Base-by-base conservation (phyloP, 2,329 filamentous ascomycete species). In the Amauroascus verrucosus region DNA sequence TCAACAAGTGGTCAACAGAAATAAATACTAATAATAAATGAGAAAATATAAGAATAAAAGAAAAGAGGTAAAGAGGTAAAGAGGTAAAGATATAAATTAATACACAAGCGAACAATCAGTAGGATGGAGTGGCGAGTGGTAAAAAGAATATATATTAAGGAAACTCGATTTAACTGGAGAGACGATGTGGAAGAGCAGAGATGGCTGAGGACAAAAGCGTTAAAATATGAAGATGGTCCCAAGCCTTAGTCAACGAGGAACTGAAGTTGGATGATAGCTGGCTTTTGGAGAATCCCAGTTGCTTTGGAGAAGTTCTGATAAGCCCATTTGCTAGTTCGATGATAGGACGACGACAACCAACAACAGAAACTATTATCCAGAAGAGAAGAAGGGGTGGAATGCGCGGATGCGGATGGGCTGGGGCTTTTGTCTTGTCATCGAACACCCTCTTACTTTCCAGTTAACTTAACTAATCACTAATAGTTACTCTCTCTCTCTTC, bases 241-340 rank as follows among this genome's bases (percentile, higher is more conserved):
- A n/a, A n/a, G n/a, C n/a, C n/a, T n/a, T n/a, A n/a, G n/a, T n/a
- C n/a, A n/a, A n/a, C n/a, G n/a, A n/a, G n/a, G n/a, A n/a, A n/a
- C n/a, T n/a, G n/a, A n/a, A n/a, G 3, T 7, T n/a, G 18, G 37
- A 16, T 16, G 37, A 40, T 13, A 16, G 37, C n/a, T 18, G 11
- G n/a, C 18, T 40, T 16, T n/a, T 13, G 37, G n/a, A 30, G 26
- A 30, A 9, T n/a, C n/a, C n/a, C n/a, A 30, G 26, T 30, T 30
- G 26, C 26, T 30, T 37, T 37, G 5, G n/a, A n/a, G n/a, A n/a
- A n/a, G n/a, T n/a, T n/a, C n/a, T n/a, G n/a, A n/a, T 33, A 41
- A 51, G 48, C 37, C 24, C 28, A 43, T 43, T 51, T 51, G 48
- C 32, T 43, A 51, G 48, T 51, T 51, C 48, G 24, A 26, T 32